These are phyloP conservation scores for Candida verbasci DNA, from an alignment of 805 yeast genomes.

Conservation along the genomic window DNA sequence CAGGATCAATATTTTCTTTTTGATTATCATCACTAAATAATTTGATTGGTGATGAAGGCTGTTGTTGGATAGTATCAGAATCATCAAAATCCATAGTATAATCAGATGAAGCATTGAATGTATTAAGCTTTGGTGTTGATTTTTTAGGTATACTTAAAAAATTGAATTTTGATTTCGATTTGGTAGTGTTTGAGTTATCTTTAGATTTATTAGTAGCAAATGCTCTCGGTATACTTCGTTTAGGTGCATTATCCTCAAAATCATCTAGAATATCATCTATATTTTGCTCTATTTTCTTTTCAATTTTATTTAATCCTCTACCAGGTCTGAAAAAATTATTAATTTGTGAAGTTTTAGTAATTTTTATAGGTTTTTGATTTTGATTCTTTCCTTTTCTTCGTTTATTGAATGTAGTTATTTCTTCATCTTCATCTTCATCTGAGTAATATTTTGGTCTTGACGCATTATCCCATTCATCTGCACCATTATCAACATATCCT, in stretches of 20 bases:
- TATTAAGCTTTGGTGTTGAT: constrained; percentile 12
- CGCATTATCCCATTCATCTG: constrained; percentile 76
- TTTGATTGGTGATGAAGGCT: constrained; percentile 38
- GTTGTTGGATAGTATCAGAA: constrained; percentile 9
- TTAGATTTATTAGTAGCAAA: constrained; percentile 3
- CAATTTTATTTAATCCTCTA: constrained; percentile 21
- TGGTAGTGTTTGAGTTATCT: constrained; percentile 12
- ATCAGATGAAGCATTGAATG: constrained; percentile 24
- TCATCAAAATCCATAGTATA: constrained; percentile 18
- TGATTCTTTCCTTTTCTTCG: constrained; percentile 20
- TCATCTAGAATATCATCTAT: constrained; percentile 68
- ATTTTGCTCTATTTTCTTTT: constrained; percentile 43
- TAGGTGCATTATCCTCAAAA: constrained; percentile 24
- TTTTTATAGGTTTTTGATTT: constrained; percentile 31
- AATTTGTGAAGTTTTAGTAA: constrained; percentile 44
- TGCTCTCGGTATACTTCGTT: constrained; percentile 3
- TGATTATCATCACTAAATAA: constrained; percentile 8
- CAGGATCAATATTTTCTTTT: constrained; percentile 13
- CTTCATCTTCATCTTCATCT: constrained; percentile 48
- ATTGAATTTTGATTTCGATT: constrained; percentile 19
- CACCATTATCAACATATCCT: constrained; percentile 92
- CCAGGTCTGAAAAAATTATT: constrained; percentile 49
- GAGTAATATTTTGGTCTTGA: constrained; percentile 48
- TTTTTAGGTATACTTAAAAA: constrained; percentile 23
- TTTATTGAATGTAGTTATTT: constrained; percentile 15